Percentiles rank a stretch among this genome's conserved stretches.
Evolutionary conservation across 306 rosid genomes (phyloP).

Genomic region (Inga leiocalycina): DNA sequence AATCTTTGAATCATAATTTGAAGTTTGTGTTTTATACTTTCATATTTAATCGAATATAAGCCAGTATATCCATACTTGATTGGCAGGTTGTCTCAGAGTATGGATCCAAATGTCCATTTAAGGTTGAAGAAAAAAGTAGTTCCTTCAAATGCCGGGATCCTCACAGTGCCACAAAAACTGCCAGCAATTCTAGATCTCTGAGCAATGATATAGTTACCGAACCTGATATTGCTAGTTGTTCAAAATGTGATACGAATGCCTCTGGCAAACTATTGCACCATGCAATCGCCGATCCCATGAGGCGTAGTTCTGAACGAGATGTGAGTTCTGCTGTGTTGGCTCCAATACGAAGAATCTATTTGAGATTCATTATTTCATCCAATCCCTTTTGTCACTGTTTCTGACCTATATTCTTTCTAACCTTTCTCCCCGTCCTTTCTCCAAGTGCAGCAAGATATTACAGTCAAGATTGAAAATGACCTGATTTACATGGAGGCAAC

Average conservation of each 20-base stretch:
- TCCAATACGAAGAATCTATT: constrained; percentile 28
- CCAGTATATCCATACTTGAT: constrained; percentile 31
- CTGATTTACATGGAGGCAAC: constrained; percentile 47
- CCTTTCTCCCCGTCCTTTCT: constrained; percentile 23
- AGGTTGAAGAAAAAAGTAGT: constrained; percentile 73
- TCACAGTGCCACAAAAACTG: constrained; percentile 39
- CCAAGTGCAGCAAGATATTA: constrained; percentile 55
- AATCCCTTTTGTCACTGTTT: constrained; percentile 18
- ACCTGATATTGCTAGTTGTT: constrained; percentile 56
- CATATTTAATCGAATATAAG: constrained; percentile 17
- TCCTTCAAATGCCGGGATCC: constrained; percentile 65
- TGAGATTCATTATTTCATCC: constrained; percentile 20
- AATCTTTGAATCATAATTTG: constrained; percentile 18
- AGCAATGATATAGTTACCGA: constrained; percentile 49
- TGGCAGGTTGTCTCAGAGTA: constrained; percentile 59
- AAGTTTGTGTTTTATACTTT: constrained; percentile 5
- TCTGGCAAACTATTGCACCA: constrained; percentile 51
- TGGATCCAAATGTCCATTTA: constrained; percentile 48
- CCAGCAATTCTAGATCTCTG: constrained; percentile 48
- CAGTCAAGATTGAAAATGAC: constrained; percentile 64
- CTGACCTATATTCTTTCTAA: constrained; percentile 40
- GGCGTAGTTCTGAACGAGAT: constrained; percentile 45
- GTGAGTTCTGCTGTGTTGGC: constrained; percentile 59
- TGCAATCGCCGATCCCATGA: constrained; percentile 33
- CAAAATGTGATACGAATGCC: constrained; percentile 51